These are phyloP conservation scores for Byssothecium circinans DNA, from an alignment of 2,329 filamentous ascomycete species.

Conservation along the genomic window DNA sequence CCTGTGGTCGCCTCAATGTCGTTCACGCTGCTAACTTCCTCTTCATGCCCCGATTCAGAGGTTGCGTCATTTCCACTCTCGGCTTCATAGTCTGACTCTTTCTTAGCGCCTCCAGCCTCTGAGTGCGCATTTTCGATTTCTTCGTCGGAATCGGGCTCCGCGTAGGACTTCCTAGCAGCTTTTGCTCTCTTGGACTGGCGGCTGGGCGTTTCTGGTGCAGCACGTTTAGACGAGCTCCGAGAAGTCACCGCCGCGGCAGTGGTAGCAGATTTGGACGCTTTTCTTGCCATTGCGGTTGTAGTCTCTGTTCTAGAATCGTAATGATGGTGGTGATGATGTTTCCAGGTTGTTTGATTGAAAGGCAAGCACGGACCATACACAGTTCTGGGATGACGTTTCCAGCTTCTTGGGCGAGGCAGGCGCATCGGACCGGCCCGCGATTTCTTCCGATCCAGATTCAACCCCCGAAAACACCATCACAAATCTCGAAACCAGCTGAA, in stretches of 20 bases:
- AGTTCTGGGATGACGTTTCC: slow-evolving; percentile 8
- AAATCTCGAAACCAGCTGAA: not conserved
- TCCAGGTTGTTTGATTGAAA: too few relatives aligned
- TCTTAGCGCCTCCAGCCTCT: slow-evolving; percentile 38
- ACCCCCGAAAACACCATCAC: too few relatives aligned
- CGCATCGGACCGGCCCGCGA: slow-evolving; percentile 8
- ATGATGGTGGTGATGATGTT: not conserved
- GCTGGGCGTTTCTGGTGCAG: slow-evolving; percentile 32
- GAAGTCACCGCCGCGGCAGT: slow-evolving; percentile 12
- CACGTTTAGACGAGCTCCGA: slow-evolving; percentile 40
- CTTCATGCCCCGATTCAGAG: slow-evolving; percentile 33
- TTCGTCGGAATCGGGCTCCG: slow-evolving; percentile 34
- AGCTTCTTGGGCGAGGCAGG: slow-evolving; percentile 1
- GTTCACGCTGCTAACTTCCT: slow-evolving; percentile 33
- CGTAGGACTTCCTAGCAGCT: slow-evolving; percentile 38
- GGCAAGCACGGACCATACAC: too few relatives aligned
- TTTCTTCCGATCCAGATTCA: too few relatives aligned
- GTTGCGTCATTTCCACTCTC: slow-evolving; percentile 33
- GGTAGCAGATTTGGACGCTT: slow-evolving; percentile 22
- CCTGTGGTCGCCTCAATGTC: slow-evolving; percentile 30
- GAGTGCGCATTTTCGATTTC: slow-evolving; percentile 29
- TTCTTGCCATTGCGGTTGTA: slow-evolving; percentile 33
- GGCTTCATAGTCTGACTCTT: slow-evolving; percentile 48
- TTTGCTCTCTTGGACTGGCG: slow-evolving; percentile 42
- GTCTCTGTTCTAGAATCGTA: not conserved